Conservation (phyloP, 352 stramenopile genomes). For the Saprolegnia diclina region DNA sequence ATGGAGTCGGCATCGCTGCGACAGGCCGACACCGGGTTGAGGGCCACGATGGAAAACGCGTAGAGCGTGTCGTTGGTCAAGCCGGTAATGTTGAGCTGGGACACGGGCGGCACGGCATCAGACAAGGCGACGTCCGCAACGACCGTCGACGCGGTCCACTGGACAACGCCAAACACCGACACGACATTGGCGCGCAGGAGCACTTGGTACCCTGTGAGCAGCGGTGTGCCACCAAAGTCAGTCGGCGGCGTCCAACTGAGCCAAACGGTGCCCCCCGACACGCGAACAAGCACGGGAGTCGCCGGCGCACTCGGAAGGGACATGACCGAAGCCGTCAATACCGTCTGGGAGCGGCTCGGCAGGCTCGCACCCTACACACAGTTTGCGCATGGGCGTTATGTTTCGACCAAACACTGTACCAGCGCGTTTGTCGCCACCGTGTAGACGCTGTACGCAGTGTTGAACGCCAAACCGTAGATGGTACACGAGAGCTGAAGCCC, state of each 20-base stretch:
- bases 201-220: constrained; percentile 12
- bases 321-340: not conserved
- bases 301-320: constrained; percentile 4
- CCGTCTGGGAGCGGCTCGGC: not conserved
- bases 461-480: not conserved
- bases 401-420: not conserved
- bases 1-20: not conserved
- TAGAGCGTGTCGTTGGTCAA: not conserved
- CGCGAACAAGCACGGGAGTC: not conserved
- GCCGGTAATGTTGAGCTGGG: not conserved
- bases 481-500: not conserved
- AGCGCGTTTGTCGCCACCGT: not conserved
- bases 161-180: not conserved
- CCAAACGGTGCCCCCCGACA: not conserved
- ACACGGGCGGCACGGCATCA: not conserved
- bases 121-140: not conserved
- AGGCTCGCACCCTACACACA: not conserved
- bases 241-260: constrained; percentile 1
- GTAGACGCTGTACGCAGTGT: not conserved
- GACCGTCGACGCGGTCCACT: not conserved
- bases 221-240: constrained; percentile 8
- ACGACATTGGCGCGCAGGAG: not conserved
- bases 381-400: no score
- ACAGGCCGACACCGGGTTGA: not conserved
- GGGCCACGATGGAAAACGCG: not conserved